These are phyloP conservation scores for Hypoxylon sp. DNA, from an alignment of 2,329 filamentous ascomycete species.

Conservation along the genomic window DNA sequence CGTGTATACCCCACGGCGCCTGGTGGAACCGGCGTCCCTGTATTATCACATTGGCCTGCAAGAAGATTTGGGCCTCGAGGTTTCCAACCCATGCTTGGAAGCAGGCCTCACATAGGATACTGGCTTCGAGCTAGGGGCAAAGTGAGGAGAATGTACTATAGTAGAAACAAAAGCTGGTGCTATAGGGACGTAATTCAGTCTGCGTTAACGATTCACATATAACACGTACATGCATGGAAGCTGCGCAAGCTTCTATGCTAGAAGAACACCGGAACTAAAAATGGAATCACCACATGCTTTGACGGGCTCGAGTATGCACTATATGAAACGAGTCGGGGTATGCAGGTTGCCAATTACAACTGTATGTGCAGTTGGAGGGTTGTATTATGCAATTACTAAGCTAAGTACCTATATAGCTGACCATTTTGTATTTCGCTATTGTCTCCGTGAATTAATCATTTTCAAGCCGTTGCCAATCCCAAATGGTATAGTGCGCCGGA, in stretches of 20 bases:
- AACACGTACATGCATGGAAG: neutral
- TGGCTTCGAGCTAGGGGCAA: neutral
- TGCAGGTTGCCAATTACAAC: slow-evolving; percentile 3
- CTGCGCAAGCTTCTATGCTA: neutral
- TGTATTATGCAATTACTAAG: slow-evolving; percentile 32
- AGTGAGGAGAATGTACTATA: slow-evolving; percentile 18
- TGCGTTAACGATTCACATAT: neutral
- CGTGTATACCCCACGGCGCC: neutral
- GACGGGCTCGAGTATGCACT: neutral
- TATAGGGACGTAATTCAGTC: slow-evolving; percentile 5
- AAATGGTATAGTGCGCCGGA: slow-evolving; percentile 37
- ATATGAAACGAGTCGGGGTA: neutral
- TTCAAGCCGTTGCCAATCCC: slow-evolving; percentile 19
- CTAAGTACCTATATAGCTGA: slow-evolving; percentile 6
- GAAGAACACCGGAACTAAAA: neutral
- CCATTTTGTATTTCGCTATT: slow-evolving; percentile 1
- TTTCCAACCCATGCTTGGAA: slow-evolving; percentile 11
- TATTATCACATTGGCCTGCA: slow-evolving; percentile 11
- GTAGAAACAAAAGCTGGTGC: slow-evolving; percentile 5
- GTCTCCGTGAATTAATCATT: neutral
- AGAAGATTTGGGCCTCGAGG: neutral
- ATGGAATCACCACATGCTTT: neutral
- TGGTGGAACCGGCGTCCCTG: slow-evolving; percentile 11
- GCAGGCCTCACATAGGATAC: slow-evolving; percentile 10
- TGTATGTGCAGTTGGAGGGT: neutral